Conservation (phyloP, 2,329 filamentous ascomycete genomes). For the Epichloe brachyelytri region DNA sequence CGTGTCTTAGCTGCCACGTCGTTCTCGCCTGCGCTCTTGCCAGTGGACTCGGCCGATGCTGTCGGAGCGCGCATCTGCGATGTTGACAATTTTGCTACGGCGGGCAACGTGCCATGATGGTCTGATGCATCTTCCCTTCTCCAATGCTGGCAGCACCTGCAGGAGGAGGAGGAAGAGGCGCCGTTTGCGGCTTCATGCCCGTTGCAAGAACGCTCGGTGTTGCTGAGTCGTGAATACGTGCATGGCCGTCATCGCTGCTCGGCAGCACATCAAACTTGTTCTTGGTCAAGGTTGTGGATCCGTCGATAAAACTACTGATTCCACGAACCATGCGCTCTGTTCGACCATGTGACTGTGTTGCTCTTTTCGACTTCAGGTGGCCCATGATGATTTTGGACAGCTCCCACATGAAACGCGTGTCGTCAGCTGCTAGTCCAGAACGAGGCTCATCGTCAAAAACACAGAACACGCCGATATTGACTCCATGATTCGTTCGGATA, state of each 20-base stretch:
- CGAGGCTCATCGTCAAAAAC: slow-evolving; percentile 9
- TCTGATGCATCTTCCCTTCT: background rate
- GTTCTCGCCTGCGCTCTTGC: background rate
- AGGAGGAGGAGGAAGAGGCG: background rate
- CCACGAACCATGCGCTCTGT: slow-evolving; percentile 22
- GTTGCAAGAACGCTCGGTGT: background rate
- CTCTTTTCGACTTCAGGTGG: slow-evolving; percentile 16
- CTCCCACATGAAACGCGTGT: slow-evolving; percentile 10
- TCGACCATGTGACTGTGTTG: slow-evolving; percentile 11
- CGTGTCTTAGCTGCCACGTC: background rate
- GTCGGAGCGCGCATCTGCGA: background rate
- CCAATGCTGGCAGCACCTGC: background rate
- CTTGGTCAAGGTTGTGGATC: background rate
- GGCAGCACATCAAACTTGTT: background rate
- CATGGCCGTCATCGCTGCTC: background rate
- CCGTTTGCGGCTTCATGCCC: background rate
- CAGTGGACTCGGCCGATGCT: background rate
- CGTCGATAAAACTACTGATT: slow-evolving; percentile 17
- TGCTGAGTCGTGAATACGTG: slow-evolving; percentile 11
- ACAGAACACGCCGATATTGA: slow-evolving; percentile 23
- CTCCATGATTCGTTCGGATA: slow-evolving; percentile 18
- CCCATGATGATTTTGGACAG: slow-evolving; percentile 17
- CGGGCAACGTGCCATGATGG: background rate
- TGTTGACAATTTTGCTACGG: background rate
- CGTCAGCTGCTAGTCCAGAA: slow-evolving; percentile 10